phyloP scores from a whole-genome alignment of 208 protist species.

The Naegleria lovaniensis region DNA sequence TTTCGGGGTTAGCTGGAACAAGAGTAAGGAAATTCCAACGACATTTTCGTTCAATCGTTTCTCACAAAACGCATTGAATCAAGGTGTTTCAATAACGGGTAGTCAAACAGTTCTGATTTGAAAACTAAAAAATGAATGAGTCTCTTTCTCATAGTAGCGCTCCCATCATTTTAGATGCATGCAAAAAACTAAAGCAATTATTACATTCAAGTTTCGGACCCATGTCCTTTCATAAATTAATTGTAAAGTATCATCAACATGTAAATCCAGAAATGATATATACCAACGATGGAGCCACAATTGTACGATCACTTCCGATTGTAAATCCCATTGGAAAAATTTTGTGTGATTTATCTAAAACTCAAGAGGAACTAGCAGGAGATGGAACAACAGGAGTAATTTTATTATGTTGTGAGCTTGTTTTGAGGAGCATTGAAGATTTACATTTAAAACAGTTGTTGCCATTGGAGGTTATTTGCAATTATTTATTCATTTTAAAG shows the following conservation, averaged over 20 bases:
- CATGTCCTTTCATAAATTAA: not conserved
- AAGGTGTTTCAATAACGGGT: too few relatives aligned
- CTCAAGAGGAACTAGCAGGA: constrained; percentile 95
- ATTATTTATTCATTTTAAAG: not conserved
- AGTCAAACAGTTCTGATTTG: too few relatives aligned
- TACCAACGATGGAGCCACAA: constrained; percentile 99
- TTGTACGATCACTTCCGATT: constrained; percentile 96
- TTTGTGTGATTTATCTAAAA: constrained; percentile 97
- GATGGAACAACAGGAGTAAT: constrained; percentile 99
- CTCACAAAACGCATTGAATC: too few relatives aligned
- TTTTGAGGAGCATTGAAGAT: not conserved
- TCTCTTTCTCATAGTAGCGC: not conserved
- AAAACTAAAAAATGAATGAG: too few relatives aligned
- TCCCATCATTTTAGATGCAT: not conserved
- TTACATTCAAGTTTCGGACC: not conserved
- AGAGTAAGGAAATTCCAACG: too few relatives aligned
- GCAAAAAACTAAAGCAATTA: not conserved
- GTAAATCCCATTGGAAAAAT: not conserved
- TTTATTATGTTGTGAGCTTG: constrained; percentile 65
- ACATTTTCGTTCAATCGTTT: too few relatives aligned
- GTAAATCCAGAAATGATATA: not conserved
- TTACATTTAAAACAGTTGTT: not conserved
- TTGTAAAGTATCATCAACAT: not conserved
- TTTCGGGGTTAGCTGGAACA: too few relatives aligned
- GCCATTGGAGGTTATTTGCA: not conserved